Conservation (phyloP, 1,284 basidiomycete species). For the Tetrapyrgos nigripes region DNA sequence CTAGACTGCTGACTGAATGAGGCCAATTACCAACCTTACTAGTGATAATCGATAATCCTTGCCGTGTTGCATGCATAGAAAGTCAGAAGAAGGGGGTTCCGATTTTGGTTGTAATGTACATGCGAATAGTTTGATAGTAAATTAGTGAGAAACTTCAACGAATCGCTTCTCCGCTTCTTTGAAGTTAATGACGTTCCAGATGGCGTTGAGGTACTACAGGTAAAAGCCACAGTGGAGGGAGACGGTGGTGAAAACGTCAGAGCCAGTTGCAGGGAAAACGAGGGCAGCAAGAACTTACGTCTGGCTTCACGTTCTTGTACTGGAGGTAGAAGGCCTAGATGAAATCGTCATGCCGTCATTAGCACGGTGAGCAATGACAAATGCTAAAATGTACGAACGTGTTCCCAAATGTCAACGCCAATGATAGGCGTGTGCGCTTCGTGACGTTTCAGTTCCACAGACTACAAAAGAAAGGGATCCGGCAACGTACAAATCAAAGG, state of each 20-base stretch:
- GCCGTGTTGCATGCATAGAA: background rate
- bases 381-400: conserved; percentile 36
- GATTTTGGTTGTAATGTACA: background rate
- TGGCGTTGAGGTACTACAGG: conserved; percentile 82
- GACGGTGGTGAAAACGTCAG: conserved; percentile 11
- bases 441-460: background rate
- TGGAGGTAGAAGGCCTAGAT: conserved; percentile 88
- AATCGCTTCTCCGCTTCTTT: conserved; percentile 85
- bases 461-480: background rate
- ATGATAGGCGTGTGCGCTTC: conserved; percentile 88
- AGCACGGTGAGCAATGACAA: background rate
- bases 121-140: conserved; percentile 53
- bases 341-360: background rate
- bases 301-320: conserved; percentile 92
- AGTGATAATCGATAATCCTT: too few species aligned
- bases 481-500: conserved; percentile 72
- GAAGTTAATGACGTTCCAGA: conserved; percentile 95
- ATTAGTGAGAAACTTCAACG: conserved; percentile 47
- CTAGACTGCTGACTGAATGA: too few species aligned
- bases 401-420: conserved; percentile 98
- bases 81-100: conserved; percentile 1
- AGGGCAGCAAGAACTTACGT: conserved; percentile 72
- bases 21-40: too few species aligned
- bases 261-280: background rate
- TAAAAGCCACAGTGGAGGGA: background rate